These are phyloP conservation scores for Gossypium sturtianum DNA, from an alignment of 345 rosid genomes.

Conservation along the genomic window DNA sequence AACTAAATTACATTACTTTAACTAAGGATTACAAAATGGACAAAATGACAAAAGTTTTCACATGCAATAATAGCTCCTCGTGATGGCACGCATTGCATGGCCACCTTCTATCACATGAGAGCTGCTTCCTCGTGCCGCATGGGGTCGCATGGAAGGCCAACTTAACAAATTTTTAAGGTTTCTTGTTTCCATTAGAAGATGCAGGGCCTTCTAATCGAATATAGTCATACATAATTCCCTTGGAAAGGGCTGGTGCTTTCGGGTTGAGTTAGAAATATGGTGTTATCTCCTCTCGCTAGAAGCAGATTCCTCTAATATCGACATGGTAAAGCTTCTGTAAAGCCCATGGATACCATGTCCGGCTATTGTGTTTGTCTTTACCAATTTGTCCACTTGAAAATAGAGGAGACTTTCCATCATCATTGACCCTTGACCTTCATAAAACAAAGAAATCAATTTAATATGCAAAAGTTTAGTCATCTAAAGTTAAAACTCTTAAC, in stretches of 20 bases:
- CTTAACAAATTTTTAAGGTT: neutral
- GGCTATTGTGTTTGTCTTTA: constrained; percentile 65
- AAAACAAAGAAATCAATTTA: neutral
- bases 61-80: too few species aligned
- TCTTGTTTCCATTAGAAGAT: constrained; percentile 7
- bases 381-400: constrained; percentile 67
- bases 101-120: too few species aligned
- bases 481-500: neutral
- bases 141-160: too few species aligned
- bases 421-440: constrained; percentile 56
- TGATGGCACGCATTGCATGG: too few species aligned
- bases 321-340: constrained; percentile 48
- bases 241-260: constrained; percentile 47
- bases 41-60: too few species aligned
- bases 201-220: constrained; percentile 64
- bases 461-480: neutral
- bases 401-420: constrained; percentile 28
- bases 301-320: constrained; percentile 39
- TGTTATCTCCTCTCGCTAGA: constrained; percentile 40
- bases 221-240: constrained; percentile 85
- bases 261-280: constrained; percentile 55
- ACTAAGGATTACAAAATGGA: too few species aligned
- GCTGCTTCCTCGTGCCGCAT: too few species aligned
- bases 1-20: too few species aligned
- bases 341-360: constrained; percentile 88